Evolutionary conservation across 2,329 filamentous ascomycete species (phyloP), one percentile per base, ranked within the genome.

Genomic region (Botrytis paeoniae): DNA sequence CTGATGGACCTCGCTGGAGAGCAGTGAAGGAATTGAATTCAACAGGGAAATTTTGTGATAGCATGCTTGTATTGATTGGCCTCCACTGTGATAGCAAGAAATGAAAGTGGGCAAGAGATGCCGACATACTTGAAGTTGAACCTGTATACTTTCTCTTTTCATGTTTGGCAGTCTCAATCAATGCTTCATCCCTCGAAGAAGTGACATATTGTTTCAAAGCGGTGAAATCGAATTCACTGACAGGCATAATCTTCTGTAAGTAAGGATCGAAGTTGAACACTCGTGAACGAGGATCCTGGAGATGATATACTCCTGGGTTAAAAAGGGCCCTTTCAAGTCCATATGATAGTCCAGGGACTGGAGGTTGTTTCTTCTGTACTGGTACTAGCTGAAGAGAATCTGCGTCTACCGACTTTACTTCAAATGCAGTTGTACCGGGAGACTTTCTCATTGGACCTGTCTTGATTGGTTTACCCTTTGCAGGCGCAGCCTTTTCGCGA

Each of bases 231-330:
- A 99, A 99, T 80, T 99, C 93, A 3, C 89, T 85, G 25, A 96
- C 91, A 2, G 96, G 95, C 94, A 98, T 98, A 78, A 99, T 97
- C 70, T 90, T 90, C 74, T 94, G 89, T 32, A 99, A 87, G 79
- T 98, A 98, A 0, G 97, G 96, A 80, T 99, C 95, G 79, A 99
- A 99, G 81, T 99, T 99, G 86, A 90, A 99, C 10, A 98, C 94
- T 29, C 90, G 88, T 57, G 95, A 94, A 73, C 93, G 89, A 37
- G 92, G 90, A 81, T 99, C 96, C 82, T 97, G 95, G 69, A 99
- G 87, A 69, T 93, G 91, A 81, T 98, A 97, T 54, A 98, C 93
- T 35, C 96, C 95, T 2, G 92, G 92, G 79, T 98, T 99, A 86
- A 99, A 99, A 4, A 99, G 84, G n/a, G 97, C 95, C 59, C 80